Percentiles rank a stretch among this genome's conserved stretches.
phyloP scores from a whole-genome alignment of 768 basidiomycete species.

The Hypholoma sublateritium region DNA sequence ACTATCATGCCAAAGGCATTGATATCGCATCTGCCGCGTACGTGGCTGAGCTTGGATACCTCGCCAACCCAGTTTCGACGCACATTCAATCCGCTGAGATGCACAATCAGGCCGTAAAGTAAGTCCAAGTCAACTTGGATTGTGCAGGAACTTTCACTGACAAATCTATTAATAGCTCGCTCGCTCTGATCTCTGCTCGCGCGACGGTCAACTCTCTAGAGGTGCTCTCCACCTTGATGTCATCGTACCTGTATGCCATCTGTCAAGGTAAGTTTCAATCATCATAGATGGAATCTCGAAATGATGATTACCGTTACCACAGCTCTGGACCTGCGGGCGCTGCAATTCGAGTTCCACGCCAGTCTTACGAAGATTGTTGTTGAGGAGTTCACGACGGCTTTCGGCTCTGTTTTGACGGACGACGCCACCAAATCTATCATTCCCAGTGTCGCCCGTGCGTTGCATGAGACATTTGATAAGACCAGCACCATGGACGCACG shows the following conservation, averaged over 20 bases:
- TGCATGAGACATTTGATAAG: constrained; percentile 56
- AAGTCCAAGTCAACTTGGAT: constrained; percentile 24
- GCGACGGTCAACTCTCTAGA: constrained; percentile 79
- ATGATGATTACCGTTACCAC: constrained; percentile 3
- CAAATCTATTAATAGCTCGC: constrained; percentile 48
- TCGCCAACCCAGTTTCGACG: constrained; percentile 83
- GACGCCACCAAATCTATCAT: constrained; percentile 32
- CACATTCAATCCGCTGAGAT: constrained; percentile 88
- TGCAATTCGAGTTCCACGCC: constrained; percentile 64
- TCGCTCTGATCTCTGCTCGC: constrained; percentile 82
- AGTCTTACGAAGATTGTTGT: constrained; percentile 46
- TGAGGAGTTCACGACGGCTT: constrained; percentile 48
- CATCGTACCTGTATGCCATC: constrained; percentile 71
- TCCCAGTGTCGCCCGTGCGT: constrained; percentile 36
- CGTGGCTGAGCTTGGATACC: constrained; percentile 75
- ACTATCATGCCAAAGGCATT: constrained; percentile 83
- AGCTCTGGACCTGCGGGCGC: constrained; percentile 81
- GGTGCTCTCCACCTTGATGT: constrained; percentile 69
- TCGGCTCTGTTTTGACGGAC: constrained; percentile 38
- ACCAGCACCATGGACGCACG: constrained; percentile 72
- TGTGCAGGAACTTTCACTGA: constrained; percentile 8
- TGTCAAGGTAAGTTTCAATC: constrained; percentile 53
- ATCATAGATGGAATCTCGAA: neutral
- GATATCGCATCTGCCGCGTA: constrained; percentile 87
- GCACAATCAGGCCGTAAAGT: constrained; percentile 94